Conservation (phyloP, 2,329 filamentous ascomycete species). For the Boeremia lycopersici region DNA sequence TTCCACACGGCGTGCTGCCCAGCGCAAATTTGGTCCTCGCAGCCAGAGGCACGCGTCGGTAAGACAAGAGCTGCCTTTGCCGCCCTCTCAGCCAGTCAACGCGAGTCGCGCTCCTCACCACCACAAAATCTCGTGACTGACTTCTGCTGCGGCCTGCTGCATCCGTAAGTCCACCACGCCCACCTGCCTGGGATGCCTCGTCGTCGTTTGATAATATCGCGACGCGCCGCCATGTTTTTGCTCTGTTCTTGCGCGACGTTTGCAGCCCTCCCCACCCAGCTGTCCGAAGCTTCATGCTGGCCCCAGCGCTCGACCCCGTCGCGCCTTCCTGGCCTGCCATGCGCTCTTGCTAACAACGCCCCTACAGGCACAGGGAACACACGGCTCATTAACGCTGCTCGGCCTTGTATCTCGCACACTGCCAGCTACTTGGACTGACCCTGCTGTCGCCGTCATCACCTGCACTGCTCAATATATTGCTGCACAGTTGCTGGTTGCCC, state of each 20-base stretch:
- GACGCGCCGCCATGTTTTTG: slow-evolving; percentile 12
- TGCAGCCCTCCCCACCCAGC: slow-evolving; percentile 10
- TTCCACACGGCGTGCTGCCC: slow-evolving; percentile 23
- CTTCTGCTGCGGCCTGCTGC: slow-evolving; percentile 38
- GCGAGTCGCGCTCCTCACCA: slow-evolving; percentile 33
- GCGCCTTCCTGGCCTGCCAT: slow-evolving; percentile 17
- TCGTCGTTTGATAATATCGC: slow-evolving; percentile 14
- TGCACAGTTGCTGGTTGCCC: slow-evolving; percentile 25
- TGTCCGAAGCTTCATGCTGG: slow-evolving; percentile 1
- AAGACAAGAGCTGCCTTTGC: slow-evolving; percentile 25
- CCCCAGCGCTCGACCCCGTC: slow-evolving; percentile 17
- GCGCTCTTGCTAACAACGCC: slow-evolving; percentile 32
- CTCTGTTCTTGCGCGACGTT: slow-evolving; percentile 8
- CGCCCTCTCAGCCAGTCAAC: slow-evolving; percentile 29
- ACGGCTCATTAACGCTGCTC: slow-evolving; percentile 26
- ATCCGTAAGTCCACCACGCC: slow-evolving; percentile 41
- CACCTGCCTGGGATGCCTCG: slow-evolving; percentile 12
- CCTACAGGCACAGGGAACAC: slow-evolving; percentile 30
- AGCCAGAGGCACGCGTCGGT: slow-evolving; percentile 21
- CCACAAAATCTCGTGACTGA: slow-evolving; percentile 45
- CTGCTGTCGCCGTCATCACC: slow-evolving; percentile 31
- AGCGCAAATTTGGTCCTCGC: slow-evolving; percentile 13
- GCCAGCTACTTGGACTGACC: slow-evolving; percentile 24
- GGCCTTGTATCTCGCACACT: slow-evolving; percentile 31
- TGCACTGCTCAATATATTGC: slow-evolving; percentile 37